A percentile compares a stretch with the other conserved stretches of the same genome.
phyloP scores from a whole-genome alignment of 164 flowering plant genomes.

The Berberis vulgaris region DNA sequence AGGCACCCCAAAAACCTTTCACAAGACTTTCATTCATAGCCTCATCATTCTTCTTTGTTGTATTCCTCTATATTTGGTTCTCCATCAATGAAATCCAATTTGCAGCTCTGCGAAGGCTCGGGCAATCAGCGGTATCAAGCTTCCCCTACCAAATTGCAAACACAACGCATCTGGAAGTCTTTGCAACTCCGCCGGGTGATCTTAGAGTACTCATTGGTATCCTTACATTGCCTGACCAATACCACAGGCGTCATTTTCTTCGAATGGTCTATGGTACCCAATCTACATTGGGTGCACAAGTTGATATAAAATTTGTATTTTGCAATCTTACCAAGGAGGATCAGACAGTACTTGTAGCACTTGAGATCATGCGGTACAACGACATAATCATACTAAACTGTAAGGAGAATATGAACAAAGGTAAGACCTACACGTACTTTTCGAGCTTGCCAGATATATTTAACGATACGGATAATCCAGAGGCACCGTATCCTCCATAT shows the following conservation, averaged over 20 bases:
- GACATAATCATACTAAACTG: conserved; percentile 80
- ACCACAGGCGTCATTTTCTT: conserved; percentile 63
- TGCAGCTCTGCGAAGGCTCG: conserved; percentile 31
- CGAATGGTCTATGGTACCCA: conserved; percentile 73
- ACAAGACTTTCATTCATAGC: conserved; percentile 23
- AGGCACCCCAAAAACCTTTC: not conserved
- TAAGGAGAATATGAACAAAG: conserved; percentile 75
- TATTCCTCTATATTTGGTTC: conserved; percentile 50
- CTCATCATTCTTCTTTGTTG: conserved; percentile 43
- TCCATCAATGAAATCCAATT: conserved; percentile 61
- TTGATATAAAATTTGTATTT: conserved; percentile 75
- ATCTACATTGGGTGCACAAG: conserved; percentile 22
- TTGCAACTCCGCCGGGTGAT: conserved; percentile 13
- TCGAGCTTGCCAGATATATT: conserved; percentile 63
- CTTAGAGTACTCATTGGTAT: conserved; percentile 66
- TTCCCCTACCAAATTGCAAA: conserved; percentile 1
- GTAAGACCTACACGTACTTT: conserved; percentile 76
- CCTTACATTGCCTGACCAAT: conserved; percentile 61
- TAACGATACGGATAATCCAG: conserved; percentile 8
- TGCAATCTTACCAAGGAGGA: conserved; percentile 84
- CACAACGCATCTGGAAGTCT: not conserved
- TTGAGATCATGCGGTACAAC: conserved; percentile 75
- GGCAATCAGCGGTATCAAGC: conserved; percentile 28
- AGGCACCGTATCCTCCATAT: conserved; percentile 66
- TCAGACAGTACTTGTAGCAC: conserved; percentile 54